Base-by-base conservation (phyloP, 2,329 filamentous ascomycete genomes). In the Cladophialophora immunda region DNA sequence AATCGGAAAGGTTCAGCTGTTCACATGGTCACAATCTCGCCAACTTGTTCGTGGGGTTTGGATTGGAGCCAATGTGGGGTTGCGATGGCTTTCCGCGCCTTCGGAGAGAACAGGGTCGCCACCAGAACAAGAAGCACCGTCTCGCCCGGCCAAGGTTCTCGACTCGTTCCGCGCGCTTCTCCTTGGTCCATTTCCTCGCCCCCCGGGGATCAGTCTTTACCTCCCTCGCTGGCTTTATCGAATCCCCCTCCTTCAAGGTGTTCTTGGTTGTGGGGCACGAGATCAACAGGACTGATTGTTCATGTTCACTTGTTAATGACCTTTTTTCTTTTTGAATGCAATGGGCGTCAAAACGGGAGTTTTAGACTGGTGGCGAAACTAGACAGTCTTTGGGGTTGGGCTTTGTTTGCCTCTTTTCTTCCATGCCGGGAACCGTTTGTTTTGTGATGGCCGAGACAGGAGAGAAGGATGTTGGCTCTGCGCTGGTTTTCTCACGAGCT, bases 41-140 rank as follows among this genome's bases (percentile, higher is more conserved):
- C 45, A 25, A 50, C 22, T 50, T 25, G 45, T 27, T 27, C 22
- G 45, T 50, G 45, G 45, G 45, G 45, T 50, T 50, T n/a, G 45
- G 45, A 50, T 50, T 50, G 8, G 38, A 45, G 6, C 6, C 22
- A 27, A 13, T 50, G 45, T 25, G 45, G 45, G 19, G 19, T 47
- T 50, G 4, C 22, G 19, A 50, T 27, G 45, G 15, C 19, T 50
- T 50, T 50, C 45, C 8, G 45, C 45, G 45, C 22, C 45, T 13
- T 50, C 45, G 45, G 45, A 50, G 45, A 25, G 22, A 50, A 50
- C 19, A 27, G 45, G 45, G 45, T 50, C 19, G 45, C 22, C 45
- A 50, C 45, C 25, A 13, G 45, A 25, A 50, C 38, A 19, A 5
- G n/a, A n/a, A n/a, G n/a, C n/a, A 50, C 9, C 11, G 41, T 11